Conservation (phyloP, 169 alveolate genomes). For the Plasmodium inui region DNA sequence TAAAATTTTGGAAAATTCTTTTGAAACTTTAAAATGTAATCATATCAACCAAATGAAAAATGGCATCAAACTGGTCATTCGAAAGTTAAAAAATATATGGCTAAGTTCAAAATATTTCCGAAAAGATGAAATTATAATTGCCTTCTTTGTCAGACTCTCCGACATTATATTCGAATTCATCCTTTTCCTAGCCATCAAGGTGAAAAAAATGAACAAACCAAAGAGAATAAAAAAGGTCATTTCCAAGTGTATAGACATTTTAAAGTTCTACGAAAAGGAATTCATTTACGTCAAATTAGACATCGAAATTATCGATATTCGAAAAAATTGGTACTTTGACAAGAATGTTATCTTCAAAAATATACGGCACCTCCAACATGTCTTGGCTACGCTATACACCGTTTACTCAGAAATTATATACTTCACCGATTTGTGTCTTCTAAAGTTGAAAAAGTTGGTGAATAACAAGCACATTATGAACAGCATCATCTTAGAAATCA, state of each 20-base stretch:
- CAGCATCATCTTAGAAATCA: conserved; percentile 53
- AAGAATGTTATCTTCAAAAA: conserved; percentile 52
- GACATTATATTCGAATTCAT: conserved; percentile 67
- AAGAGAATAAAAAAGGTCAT: conserved; percentile 50
- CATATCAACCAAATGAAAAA: conserved; percentile 62
- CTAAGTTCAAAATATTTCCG: conserved; percentile 70
- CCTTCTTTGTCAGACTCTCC: conserved; percentile 53
- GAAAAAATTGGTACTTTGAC: conserved; percentile 75
- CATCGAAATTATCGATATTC: conserved; percentile 65
- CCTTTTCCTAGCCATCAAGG: conserved; percentile 57
- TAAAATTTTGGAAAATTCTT: conserved; percentile 52
- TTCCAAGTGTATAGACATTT: conserved; percentile 59
- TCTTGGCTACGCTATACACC: conserved; percentile 59
- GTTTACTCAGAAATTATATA: conserved; percentile 74
- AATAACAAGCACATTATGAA: conserved; percentile 65
- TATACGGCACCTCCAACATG: conserved; percentile 64
- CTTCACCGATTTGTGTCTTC: conserved; percentile 69
- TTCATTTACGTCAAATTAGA: conserved; percentile 69
- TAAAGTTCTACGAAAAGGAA: conserved; percentile 72
- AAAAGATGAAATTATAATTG: conserved; percentile 63
- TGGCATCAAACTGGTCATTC: conserved; percentile 61
- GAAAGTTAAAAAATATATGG: conserved; percentile 72
- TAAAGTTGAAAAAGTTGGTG: conserved; percentile 71
- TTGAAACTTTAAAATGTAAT: conserved; percentile 34
- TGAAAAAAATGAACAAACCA: conserved; percentile 55